phyloP scores from a whole-genome alignment of 352 stramenopile species.

The Phytophthora podocarpi region DNA sequence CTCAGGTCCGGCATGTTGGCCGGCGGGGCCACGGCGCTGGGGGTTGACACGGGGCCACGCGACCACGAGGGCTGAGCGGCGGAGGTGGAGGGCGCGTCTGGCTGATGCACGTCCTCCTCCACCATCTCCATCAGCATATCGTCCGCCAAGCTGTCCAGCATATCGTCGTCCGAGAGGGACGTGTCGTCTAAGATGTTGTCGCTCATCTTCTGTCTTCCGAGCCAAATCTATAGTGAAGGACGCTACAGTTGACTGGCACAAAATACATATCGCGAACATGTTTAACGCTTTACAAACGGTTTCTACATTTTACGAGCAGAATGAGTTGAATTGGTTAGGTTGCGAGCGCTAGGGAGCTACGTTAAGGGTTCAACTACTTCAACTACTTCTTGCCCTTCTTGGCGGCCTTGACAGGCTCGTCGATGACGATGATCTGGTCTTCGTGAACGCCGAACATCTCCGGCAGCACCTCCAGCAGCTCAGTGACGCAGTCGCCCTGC shows the following conservation, averaged over 20 bases:
- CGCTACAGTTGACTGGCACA: not conserved
- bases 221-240: not conserved
- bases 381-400: slow-evolving; percentile 52
- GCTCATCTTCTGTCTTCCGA: slow-evolving; percentile 39
- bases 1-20: slow-evolving; percentile 62
- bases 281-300: slow-evolving; percentile 6
- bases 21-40: slow-evolving; percentile 1
- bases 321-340: not conserved
- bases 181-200: slow-evolving; percentile 82
- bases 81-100: slow-evolving; percentile 20
- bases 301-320: slow-evolving; percentile 12
- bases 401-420: slow-evolving; percentile 65
- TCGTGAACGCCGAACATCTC: slow-evolving; percentile 83
- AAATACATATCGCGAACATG: not conserved
- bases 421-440: slow-evolving; percentile 72
- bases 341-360: not conserved
- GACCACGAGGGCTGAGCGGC: slow-evolving; percentile 37
- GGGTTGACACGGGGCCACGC: slow-evolving; percentile 8
- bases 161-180: slow-evolving; percentile 88
- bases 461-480: slow-evolving; percentile 74
- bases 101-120: slow-evolving; percentile 18
- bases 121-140: slow-evolving; percentile 83
- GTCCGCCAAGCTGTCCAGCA: slow-evolving; percentile 80
- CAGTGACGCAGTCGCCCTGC: slow-evolving; percentile 77
- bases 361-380: not conserved